A percentile compares a stretch with the other conserved stretches of the same genome.
Conservation (phyloP, 129 eudicot genomes). For the Lactuca sativa region DNA sequence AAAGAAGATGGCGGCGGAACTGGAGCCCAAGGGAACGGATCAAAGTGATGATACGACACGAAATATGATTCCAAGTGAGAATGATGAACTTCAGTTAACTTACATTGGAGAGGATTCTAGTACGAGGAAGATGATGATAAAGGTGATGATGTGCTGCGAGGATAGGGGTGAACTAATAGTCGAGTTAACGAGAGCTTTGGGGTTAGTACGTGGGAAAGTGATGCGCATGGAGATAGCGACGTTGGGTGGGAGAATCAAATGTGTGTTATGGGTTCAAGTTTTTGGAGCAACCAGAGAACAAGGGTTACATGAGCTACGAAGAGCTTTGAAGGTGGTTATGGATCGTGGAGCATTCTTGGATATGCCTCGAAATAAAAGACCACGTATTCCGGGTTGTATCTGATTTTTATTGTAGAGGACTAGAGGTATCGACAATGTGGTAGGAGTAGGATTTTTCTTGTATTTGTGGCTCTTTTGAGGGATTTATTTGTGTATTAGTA, state of each 20-base stretch:
- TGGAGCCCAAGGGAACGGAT: slow-evolving; percentile 17
- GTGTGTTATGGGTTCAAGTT: slow-evolving; percentile 57
- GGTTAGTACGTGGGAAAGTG: slow-evolving; percentile 43
- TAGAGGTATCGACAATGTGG: not conserved
- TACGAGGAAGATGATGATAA: slow-evolving; percentile 36
- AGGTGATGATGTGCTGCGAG: slow-evolving; percentile 65
- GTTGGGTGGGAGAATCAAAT: slow-evolving; percentile 75
- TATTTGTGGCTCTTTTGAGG: slow-evolving; percentile 13
- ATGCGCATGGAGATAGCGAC: slow-evolving; percentile 78
- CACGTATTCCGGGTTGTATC: slow-evolving; percentile 33
- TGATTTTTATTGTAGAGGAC: slow-evolving; percentile 9
- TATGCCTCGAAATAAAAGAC: slow-evolving; percentile 56
- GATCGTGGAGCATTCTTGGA: slow-evolving; percentile 43
- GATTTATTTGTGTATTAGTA: not conserved
- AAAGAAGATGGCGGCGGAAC: slow-evolving; percentile 48
- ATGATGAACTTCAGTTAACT: slow-evolving; percentile 52
- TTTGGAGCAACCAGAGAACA: slow-evolving; percentile 32
- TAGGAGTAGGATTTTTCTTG: slow-evolving; percentile 3
- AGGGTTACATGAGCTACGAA: slow-evolving; percentile 38
- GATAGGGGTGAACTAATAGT: slow-evolving; percentile 64
- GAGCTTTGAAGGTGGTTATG: slow-evolving; percentile 57
- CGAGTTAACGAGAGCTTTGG: slow-evolving; percentile 63
- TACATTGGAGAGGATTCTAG: slow-evolving; percentile 31
- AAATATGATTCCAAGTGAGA: slow-evolving; percentile 61
- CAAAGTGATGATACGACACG: slow-evolving; percentile 4